These are phyloP conservation scores for Carex sylvatica DNA, from an alignment of 202 grass and related monocot species.

Conservation along the genomic window DNA sequence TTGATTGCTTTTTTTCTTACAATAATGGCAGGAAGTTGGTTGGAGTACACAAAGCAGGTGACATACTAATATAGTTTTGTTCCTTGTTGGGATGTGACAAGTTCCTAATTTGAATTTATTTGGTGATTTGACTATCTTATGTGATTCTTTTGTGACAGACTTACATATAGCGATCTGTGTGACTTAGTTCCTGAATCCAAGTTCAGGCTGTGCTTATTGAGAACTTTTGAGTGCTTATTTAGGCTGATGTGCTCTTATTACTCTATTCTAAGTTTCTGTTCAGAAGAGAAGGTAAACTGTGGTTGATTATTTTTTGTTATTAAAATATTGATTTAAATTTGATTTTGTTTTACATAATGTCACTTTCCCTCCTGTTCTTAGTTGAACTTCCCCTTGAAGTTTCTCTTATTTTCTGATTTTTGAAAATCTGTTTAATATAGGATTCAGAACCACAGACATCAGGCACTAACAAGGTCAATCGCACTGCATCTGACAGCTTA, in stretches of 20 bases:
- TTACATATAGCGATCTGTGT: conserved; percentile 98
- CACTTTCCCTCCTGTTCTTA: not conserved
- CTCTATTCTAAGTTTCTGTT: conserved; percentile 79
- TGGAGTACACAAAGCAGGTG: conserved; percentile 79
- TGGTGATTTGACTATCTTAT: conserved; percentile 16
- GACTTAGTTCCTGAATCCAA: conserved; percentile 88
- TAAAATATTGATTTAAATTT: not conserved
- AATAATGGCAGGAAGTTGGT: conserved; percentile 86
- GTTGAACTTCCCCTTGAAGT: conserved; percentile 13
- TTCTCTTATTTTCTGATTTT: conserved; percentile 28
- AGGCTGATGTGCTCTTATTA: conserved; percentile 88
- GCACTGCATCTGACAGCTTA: conserved; percentile 42
- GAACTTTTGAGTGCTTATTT: conserved; percentile 83
- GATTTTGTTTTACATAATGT: not conserved
- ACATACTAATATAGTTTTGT: conserved; percentile 36
- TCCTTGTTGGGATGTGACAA: conserved; percentile 27
- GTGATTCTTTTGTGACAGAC: conserved; percentile 45
- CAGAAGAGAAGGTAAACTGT: conserved; percentile 54
- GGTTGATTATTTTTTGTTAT: not conserved
- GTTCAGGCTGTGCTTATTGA: conserved; percentile 85
- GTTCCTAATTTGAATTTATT: conserved; percentile 27
- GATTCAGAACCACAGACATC: conserved; percentile 32
- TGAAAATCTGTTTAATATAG: conserved; percentile 35
- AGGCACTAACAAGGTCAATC: conserved; percentile 27
- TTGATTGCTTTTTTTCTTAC: conserved; percentile 39